Evolutionary conservation across 129 eudicot genomes (phyloP).

Genomic region (Artemisia tridentata): DNA sequence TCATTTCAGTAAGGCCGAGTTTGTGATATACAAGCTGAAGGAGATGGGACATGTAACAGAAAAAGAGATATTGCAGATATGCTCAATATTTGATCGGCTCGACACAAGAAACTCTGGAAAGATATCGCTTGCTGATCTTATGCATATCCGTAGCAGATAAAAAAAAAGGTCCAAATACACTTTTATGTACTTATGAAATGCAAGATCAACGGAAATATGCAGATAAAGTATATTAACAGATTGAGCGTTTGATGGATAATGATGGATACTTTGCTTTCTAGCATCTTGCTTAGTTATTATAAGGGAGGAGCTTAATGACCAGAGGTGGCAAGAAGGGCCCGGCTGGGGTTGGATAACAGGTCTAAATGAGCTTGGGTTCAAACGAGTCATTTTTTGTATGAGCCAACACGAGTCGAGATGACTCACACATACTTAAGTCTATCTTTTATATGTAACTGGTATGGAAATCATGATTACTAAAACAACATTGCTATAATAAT

Average conservation of each 20-base stretch:
- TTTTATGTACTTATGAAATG: neutral
- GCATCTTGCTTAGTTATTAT: neutral
- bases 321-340: slow-evolving; percentile 1
- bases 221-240: neutral
- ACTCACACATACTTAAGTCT: neutral
- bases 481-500: neutral
- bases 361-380: neutral
- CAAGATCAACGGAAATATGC: neutral
- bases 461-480: neutral
- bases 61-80: slow-evolving; percentile 64
- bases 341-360: neutral
- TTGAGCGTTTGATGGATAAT: slow-evolving; percentile 1
- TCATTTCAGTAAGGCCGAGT: slow-evolving; percentile 74
- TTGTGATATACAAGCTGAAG: slow-evolving; percentile 79
- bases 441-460: neutral
- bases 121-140: slow-evolving; percentile 78
- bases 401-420: slow-evolving; percentile 1
- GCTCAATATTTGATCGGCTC: slow-evolving; percentile 64
- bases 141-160: slow-evolving; percentile 33
- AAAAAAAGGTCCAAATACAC: slow-evolving; percentile 13
- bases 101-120: slow-evolving; percentile 74
- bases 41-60: slow-evolving; percentile 83
- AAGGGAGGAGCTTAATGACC: neutral
- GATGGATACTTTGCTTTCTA: slow-evolving; percentile 13
- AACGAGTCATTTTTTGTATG: neutral